These are phyloP conservation scores for Phytophthora macrochlamydospora DNA, from an alignment of 352 stramenopile species.

Conservation along the genomic window DNA sequence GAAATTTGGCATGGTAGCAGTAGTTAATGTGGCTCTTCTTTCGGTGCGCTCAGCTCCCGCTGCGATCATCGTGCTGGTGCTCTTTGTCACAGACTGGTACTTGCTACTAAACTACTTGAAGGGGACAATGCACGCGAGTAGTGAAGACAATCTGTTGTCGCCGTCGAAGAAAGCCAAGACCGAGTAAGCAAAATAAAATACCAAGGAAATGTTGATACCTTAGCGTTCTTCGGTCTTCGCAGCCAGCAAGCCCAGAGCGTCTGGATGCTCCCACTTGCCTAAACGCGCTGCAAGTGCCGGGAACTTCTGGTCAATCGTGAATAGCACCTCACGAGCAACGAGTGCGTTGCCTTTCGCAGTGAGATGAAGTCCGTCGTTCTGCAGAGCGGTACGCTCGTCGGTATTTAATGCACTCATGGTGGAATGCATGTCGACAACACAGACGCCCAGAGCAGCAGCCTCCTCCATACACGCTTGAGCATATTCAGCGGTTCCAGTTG, in stretches of 20 bases:
- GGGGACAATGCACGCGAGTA: background rate
- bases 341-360: conserved; percentile 35
- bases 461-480: conserved; percentile 30
- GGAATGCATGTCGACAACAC: conserved; percentile 28
- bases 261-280: conserved; percentile 33
- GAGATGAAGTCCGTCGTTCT: conserved; percentile 46
- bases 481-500: conserved; percentile 27
- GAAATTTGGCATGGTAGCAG: conserved; percentile 36
- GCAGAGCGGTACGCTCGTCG: conserved; percentile 13
- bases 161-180: conserved; percentile 29
- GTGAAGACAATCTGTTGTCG: conserved; percentile 6
- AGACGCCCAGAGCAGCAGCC: conserved; percentile 10
- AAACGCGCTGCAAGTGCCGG: conserved; percentile 25
- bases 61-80: conserved; percentile 31
- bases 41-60: conserved; percentile 28
- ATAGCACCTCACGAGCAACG: conserved; percentile 22
- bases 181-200: conserved; percentile 22
- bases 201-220: background rate
- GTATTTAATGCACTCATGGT: conserved; percentile 29
- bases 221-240: conserved; percentile 3
- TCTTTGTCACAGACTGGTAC: conserved; percentile 37
- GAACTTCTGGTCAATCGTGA: conserved; percentile 27
- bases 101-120: conserved; percentile 39
- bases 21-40: conserved; percentile 39
- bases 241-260: conserved; percentile 30